Evolutionary conservation across 176 grass and related monocot genomes (phyloP), one percentile per base, ranked within the genome.

Genomic region (Paspalum notatum): DNA sequence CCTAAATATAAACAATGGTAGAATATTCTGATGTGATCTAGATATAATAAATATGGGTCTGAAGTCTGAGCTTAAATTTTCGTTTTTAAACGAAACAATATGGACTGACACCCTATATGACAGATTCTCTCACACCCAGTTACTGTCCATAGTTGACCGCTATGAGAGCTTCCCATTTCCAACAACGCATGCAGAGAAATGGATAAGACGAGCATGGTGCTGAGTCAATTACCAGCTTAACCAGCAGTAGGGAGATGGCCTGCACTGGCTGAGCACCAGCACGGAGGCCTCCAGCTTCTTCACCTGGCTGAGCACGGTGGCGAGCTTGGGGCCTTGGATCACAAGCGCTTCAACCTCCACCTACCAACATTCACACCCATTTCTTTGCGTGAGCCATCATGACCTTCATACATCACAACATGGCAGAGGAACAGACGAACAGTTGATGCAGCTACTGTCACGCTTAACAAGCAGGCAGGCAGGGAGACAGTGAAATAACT

Each of bases 281-380:
- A 95, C 90, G 40, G 90, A 90, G 16, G 90, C 85, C 79, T 95
- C 93, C 85, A 95, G 69, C 75, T 95, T 95, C 90, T 90, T 92
- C 63, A 92, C 93, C 72, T 95, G 93, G 74, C 80, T 95, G 21
- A 95, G 90, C 18, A 95, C 71, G 7, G 93, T 93, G 77, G 47
- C 69, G 12, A 97, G 85, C 83, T 93, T 84, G 62, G 93, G 83
- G 11, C 93, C 90, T 74, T 90, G 90, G 85, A 96, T 93, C 57
- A 93, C 90, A 24, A 96, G 72, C 17, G 90, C 93, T 45, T 96
- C 90, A 8, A 96, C 80, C 76, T 90, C 93, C 88, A 96, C 93
- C 93, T 96, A 83, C 78, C 76, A 78, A 57, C 62, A 81, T 85
- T 68, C 61, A 81, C 62, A 91, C 18, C 40, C 75, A 84, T 70